Base-by-base conservation (phyloP, 2,329 filamentous ascomycete species). In the Myriangium duriaei region DNA sequence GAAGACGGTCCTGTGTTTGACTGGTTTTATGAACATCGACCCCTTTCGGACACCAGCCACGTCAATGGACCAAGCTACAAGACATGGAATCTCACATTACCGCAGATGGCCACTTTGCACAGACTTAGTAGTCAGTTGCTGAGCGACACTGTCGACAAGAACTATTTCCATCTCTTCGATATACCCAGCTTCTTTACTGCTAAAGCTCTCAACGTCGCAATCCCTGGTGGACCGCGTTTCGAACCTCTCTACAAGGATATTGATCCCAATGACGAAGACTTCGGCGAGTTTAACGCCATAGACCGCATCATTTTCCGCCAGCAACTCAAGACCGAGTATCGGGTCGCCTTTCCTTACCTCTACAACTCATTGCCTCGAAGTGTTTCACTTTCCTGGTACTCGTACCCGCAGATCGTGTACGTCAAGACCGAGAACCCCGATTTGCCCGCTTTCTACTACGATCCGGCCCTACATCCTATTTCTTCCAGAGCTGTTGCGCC, bases 221-320 rank as follows among this genome's bases (percentile, higher is more conserved):
- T 98, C 39, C 91, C 91, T n/a, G 91, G 91, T 56, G 92, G 91
- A 7, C 91, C 91, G 44, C 79, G 91, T 18, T 98, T 98, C 47
- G 91, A 98, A 61, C 91, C 91, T 15, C 60, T 98, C 13, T 98
- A 95, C 69, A 98, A 98, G 63, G 91, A 98, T 51, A 87, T 98
- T 44, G 87, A 98, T 58, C 91, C 91, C 2, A 98, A 98, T 51
- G 88, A 96, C 49, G 91, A 98, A 59, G 91, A 98, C 55, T 98
- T 98, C 61, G 91, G 91, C 61, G 91, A 98, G 61, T 98, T 98
- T 70, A 98, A 98, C 55, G 91, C 91, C 21, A 98, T 98, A 51
- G 91, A 98, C 54, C 84, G 92, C 49, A 98, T 98, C 61, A 98
- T 98, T 49, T 98, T 98, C 71, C 81, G 91, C 47, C 80, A 82